phyloP scores from a whole-genome alignment of 2,329 filamentous ascomycete species.

The Diplocarpon rosae region DNA sequence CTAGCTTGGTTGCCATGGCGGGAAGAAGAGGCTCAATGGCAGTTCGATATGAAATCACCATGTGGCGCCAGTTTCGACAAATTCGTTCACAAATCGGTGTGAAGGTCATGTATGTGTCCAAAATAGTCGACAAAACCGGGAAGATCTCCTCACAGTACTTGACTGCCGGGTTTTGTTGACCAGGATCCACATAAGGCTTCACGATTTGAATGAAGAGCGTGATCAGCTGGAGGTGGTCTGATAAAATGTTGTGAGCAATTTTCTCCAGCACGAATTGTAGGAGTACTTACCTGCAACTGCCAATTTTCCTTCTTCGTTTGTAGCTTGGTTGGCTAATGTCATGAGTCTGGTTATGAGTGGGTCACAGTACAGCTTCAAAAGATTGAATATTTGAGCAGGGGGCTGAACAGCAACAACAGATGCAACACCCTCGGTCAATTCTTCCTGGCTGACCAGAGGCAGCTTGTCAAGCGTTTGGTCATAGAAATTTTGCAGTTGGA shows the following conservation, averaged over 20 bases:
- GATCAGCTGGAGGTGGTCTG: constrained; percentile 82
- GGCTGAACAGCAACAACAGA: constrained; percentile 84
- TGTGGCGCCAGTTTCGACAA: constrained; percentile 91
- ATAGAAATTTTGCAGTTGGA: constrained; percentile 86
- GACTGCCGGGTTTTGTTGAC: constrained; percentile 76
- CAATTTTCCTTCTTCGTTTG: constrained; percentile 71
- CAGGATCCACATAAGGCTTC: constrained; percentile 61
- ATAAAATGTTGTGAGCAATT: neutral
- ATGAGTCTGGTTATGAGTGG: constrained; percentile 80
- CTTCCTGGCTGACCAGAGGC: constrained; percentile 79
- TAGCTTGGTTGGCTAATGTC: constrained; percentile 74
- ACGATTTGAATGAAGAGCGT: constrained; percentile 77
- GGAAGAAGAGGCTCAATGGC: constrained; percentile 78
- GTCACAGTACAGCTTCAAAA: constrained; percentile 87
- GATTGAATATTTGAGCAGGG: constrained; percentile 64
- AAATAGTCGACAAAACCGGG: constrained; percentile 72
- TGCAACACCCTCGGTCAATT: constrained; percentile 91
- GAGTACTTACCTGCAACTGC: constrained; percentile 61
- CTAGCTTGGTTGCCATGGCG: constrained; percentile 78
- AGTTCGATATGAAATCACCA: constrained; percentile 91
- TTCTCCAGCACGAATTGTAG: no score
- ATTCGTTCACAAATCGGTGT: constrained; percentile 85
- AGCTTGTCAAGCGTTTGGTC: constrained; percentile 79
- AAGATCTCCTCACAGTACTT: constrained; percentile 95
- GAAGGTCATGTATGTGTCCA: constrained; percentile 78